Evolutionary conservation across 129 eudicot species (phyloP).

Genomic region (Saposhnikovia divaricata): DNA sequence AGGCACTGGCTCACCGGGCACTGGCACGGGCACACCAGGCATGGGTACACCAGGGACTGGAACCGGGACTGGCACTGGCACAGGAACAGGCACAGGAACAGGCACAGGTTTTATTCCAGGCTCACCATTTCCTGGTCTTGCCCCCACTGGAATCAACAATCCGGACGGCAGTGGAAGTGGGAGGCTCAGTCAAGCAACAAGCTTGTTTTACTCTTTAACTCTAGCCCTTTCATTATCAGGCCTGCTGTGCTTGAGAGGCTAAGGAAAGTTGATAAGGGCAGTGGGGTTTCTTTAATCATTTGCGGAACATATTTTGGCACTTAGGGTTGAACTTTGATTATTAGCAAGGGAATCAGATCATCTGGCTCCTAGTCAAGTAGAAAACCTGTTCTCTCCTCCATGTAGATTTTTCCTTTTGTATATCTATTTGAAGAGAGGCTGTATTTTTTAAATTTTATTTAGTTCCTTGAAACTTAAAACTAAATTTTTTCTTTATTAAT

Average conservation of each 20-base stretch:
- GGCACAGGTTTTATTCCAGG: slow-evolving; percentile 1
- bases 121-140: slow-evolving; percentile 27
- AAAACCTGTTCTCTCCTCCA: slow-evolving; percentile 27
- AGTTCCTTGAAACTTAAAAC: slow-evolving; percentile 13
- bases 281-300: slow-evolving; percentile 6
- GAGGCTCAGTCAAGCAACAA: slow-evolving; percentile 15
- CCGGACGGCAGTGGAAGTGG: slow-evolving; percentile 31
- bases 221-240: slow-evolving; percentile 37
- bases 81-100: background rate
- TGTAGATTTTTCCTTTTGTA: slow-evolving; percentile 28
- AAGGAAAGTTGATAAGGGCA: background rate
- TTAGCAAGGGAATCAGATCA: slow-evolving; percentile 17
- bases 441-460: slow-evolving; percentile 19
- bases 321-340: slow-evolving; percentile 7
- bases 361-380: slow-evolving; percentile 26
- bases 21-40: slow-evolving; percentile 7
- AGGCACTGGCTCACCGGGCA: slow-evolving; percentile 13
- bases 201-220: slow-evolving; percentile 13
- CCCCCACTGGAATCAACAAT: slow-evolving; percentile 35
- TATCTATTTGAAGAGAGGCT: slow-evolving; percentile 33
- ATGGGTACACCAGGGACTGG: slow-evolving; percentile 14
- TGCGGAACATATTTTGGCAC: slow-evolving; percentile 29
- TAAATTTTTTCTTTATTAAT: background rate
- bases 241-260: slow-evolving; percentile 32
- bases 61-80: slow-evolving; percentile 1